Evolutionary conservation across 2,329 filamentous ascomycete species (phyloP).

Genomic region (Epichloe bromicola): DNA sequence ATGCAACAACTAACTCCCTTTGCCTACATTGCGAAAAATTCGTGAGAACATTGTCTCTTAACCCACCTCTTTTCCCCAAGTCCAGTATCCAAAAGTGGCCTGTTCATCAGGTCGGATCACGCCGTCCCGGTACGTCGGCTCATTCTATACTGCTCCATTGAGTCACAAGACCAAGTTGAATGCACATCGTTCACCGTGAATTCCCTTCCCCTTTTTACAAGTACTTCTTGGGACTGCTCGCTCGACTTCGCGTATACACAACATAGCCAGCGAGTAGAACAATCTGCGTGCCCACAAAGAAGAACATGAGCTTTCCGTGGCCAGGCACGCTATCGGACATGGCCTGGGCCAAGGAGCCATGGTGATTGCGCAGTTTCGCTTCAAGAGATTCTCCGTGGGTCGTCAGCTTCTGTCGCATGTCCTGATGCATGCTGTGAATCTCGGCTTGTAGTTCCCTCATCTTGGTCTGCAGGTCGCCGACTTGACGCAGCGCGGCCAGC

Average conservation of each 20-base stretch:
- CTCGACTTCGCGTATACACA: constrained; percentile 66
- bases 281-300: constrained; percentile 64
- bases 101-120: too few species aligned
- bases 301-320: constrained; percentile 45
- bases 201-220: constrained; percentile 34
- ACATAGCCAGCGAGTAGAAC: constrained; percentile 57
- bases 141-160: background rate
- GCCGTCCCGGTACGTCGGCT: too few species aligned
- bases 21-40: background rate
- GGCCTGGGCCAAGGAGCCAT: constrained; percentile 33
- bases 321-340: constrained; percentile 35
- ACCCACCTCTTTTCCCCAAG: background rate
- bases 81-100: background rate
- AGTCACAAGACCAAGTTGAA: background rate
- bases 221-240: constrained; percentile 80
- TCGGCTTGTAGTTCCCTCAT: constrained; percentile 44
- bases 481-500: constrained; percentile 32
- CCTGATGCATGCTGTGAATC: constrained; percentile 42
- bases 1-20: background rate
- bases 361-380: constrained; percentile 38
- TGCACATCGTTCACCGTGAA: too few species aligned
- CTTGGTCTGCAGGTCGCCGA: constrained; percentile 30
- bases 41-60: background rate
- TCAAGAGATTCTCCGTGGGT: constrained; percentile 39
- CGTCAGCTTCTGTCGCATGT: constrained; percentile 36